A percentile compares a stretch with the other conserved stretches of the same genome.
phyloP scores from a whole-genome alignment of 108 stramenopile species.

The Skeletonema costatum region DNA sequence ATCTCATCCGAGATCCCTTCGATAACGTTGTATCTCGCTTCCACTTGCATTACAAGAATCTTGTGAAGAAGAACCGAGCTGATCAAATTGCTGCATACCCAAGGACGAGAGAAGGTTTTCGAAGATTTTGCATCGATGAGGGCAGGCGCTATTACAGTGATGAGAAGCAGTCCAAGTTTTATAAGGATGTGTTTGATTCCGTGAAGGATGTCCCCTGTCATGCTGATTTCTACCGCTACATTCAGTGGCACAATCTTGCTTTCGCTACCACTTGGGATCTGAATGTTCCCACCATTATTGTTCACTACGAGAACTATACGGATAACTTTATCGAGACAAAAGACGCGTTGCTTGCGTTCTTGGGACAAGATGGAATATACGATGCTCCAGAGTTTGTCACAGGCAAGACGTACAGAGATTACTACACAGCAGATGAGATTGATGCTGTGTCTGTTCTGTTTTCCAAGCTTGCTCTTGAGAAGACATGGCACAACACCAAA shows the following conservation, averaged over 20 bases:
- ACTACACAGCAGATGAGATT: conserved; percentile 41
- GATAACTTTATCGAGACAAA: conserved; percentile 54
- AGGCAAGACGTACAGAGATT: conserved; percentile 56
- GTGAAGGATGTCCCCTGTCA: conserved; percentile 67
- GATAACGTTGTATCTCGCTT: conserved; percentile 67
- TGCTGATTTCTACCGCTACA: conserved; percentile 74
- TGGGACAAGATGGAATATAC: conserved; percentile 40
- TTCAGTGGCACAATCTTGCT: conserved; percentile 86
- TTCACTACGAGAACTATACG: conserved; percentile 84
- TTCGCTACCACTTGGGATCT: conserved; percentile 52
- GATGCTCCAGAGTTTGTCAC: conserved; percentile 37
- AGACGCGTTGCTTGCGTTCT: conserved; percentile 57
- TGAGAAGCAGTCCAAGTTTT: conserved; percentile 35
- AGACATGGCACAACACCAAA: conserved; percentile 40
- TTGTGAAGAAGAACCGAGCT: conserved; percentile 26
- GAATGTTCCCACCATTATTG: conserved; percentile 53
- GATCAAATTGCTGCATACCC: conserved; percentile 33
- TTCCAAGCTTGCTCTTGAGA: conserved; percentile 26
- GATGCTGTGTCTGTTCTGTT: conserved; percentile 26
- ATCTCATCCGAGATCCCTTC: conserved; percentile 65
- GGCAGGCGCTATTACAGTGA: conserved; percentile 9
- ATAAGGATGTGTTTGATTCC: conserved; percentile 25
- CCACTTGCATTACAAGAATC: conserved; percentile 49
- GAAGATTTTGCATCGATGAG: conserved; percentile 39
- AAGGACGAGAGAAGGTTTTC: conserved; percentile 50